Percentiles rank a stretch among this genome's conserved stretches.
Evolutionary conservation across 75 land plant genomes (phyloP).

Genomic region (Chamaecyparis obtusa): DNA sequence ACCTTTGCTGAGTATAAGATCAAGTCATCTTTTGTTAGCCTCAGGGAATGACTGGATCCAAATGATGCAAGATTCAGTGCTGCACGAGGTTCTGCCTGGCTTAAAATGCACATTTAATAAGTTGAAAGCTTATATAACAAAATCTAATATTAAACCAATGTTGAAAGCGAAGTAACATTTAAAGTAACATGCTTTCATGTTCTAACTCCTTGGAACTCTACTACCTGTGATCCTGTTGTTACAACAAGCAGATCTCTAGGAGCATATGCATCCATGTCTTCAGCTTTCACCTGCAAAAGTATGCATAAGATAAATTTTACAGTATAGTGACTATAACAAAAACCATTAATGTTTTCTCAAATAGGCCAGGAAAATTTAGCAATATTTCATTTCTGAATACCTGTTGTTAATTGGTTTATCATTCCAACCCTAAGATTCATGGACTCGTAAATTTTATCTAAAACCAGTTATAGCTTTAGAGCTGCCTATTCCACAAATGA

Average conservation of each 20-base stretch:
- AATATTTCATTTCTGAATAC: background rate
- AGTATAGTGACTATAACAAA: background rate
- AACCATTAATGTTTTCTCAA: background rate
- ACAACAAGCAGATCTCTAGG: conserved; percentile 44
- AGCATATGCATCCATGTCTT: conserved; percentile 51
- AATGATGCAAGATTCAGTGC: conserved; percentile 48
- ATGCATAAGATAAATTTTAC: background rate
- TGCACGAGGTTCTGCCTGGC: conserved; percentile 56
- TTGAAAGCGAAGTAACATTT: background rate
- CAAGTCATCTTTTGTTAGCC: conserved; percentile 43
- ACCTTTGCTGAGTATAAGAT: conserved; percentile 56
- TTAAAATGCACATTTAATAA: conserved; percentile 6
- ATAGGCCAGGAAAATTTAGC: background rate
- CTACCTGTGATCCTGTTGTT: conserved; percentile 57
- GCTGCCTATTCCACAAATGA: background rate
- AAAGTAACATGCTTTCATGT: background rate
- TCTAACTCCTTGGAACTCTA: conserved; percentile 3
- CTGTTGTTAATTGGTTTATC: background rate
- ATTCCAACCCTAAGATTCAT: background rate
- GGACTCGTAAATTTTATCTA: background rate
- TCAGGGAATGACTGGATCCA: conserved; percentile 32
- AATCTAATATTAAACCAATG: background rate
- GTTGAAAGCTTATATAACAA: background rate
- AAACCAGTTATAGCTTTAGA: background rate
- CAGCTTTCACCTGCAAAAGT: conserved; percentile 39